Evolutionary conservation across 257 asterid genomes (phyloP).

Genomic region (Fraxinus pennsylvanica): DNA sequence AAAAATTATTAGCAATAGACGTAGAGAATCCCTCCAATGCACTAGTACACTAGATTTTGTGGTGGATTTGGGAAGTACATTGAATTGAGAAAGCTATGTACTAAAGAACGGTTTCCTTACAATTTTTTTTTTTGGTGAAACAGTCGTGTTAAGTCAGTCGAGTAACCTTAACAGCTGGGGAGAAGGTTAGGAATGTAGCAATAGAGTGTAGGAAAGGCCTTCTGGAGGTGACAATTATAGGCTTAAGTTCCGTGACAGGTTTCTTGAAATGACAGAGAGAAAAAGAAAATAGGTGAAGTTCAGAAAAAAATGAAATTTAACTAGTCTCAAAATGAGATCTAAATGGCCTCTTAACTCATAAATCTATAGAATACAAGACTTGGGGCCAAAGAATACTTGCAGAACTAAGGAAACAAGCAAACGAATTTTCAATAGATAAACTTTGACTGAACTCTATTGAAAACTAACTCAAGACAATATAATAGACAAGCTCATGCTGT

Average conservation of each 20-base stretch:
- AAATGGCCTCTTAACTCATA: neutral
- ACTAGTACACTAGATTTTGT: neutral
- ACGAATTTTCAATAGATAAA: neutral
- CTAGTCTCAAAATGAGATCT: neutral
- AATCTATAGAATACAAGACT: neutral
- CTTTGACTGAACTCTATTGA: neutral
- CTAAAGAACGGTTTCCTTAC: neutral
- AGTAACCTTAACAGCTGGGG: too few relatives aligned
- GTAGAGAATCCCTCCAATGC: neutral
- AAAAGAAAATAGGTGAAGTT: neutral
- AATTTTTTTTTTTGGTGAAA: neutral
- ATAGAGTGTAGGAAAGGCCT: neutral
- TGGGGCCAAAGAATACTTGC: neutral
- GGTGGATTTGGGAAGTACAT: neutral
- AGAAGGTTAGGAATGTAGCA: neutral
- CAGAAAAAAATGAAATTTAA: neutral
- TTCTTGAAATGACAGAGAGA: neutral
- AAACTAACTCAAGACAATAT: neutral
- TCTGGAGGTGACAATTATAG: neutral
- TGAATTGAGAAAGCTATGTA: neutral
- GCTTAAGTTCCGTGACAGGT: constrained; percentile 2
- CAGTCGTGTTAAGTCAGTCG: too few relatives aligned
- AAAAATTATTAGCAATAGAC: neutral
- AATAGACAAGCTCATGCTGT: neutral
- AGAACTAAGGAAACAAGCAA: neutral